Evolutionary conservation across 371 early-diverging fungal genomes (phyloP).

Genomic region (Zychaea mexicana): DNA sequence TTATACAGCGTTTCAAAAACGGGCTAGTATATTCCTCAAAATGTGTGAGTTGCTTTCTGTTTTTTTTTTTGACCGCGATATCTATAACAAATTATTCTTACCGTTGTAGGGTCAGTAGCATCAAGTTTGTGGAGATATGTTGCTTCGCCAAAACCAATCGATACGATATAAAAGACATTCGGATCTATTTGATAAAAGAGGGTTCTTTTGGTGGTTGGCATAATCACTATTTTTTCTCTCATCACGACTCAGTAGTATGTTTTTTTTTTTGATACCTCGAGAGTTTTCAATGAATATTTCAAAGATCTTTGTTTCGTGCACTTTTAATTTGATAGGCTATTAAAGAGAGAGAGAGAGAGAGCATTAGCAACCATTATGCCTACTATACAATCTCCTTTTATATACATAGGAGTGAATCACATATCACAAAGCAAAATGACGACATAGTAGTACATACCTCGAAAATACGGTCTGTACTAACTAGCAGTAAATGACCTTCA

Average conservation of each 20-base stretch:
- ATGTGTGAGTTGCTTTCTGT: background rate
- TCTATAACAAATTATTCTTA: constrained; percentile 14
- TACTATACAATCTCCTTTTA: background rate
- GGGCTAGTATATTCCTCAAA: constrained; percentile 29
- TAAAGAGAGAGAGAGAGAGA: too few relatives aligned
- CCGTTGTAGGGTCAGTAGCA: constrained; percentile 14
- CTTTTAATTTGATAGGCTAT: constrained; percentile 43
- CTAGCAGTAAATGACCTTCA: constrained; percentile 55
- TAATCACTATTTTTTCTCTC: too few relatives aligned
- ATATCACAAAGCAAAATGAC: background rate
- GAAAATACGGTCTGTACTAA: constrained; percentile 51
- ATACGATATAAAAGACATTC: constrained; percentile 42
- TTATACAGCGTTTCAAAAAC: constrained; percentile 39
- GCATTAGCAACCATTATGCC: background rate
- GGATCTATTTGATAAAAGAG: constrained; percentile 18
- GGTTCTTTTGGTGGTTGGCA: too few relatives aligned
- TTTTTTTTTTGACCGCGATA: constrained; percentile 3
- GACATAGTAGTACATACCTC: constrained; percentile 27
- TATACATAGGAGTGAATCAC: background rate
- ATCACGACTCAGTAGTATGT: background rate
- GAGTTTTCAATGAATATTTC: constrained; percentile 48
- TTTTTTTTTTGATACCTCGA: constrained; percentile 29
- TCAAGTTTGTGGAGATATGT: constrained; percentile 41
- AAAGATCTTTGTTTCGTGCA: constrained; percentile 54
- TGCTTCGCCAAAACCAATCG: constrained; percentile 46